A percentile compares a stretch with the other conserved stretches of the same genome.
These are phyloP conservation scores for Mangifera indica DNA, from an alignment of 345 rosid genomes.

Conservation along the genomic window DNA sequence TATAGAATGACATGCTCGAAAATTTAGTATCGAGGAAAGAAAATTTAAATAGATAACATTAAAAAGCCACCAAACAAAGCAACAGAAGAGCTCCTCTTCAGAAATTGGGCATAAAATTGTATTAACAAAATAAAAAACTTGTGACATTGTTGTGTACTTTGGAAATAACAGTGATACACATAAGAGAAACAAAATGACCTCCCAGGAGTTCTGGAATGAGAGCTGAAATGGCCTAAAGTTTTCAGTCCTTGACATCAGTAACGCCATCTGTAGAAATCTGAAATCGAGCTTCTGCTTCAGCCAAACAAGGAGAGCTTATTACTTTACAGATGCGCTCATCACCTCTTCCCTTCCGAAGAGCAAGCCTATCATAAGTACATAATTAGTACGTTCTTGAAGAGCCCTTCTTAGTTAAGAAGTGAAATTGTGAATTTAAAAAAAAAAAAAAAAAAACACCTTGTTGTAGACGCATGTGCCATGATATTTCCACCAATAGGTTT, in stretches of 20 bases:
- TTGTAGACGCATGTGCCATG: slow-evolving; percentile 99
- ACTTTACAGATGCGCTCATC: slow-evolving; percentile 97
- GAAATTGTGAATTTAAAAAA: slow-evolving; percentile 5
- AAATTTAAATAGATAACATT: background rate
- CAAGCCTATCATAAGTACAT: slow-evolving; percentile 47
- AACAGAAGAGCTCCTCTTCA: background rate
- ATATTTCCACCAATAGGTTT: slow-evolving; percentile 97
- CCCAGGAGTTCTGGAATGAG: background rate
- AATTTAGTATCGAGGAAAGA: background rate
- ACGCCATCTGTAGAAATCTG: slow-evolving; percentile 87
- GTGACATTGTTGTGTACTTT: background rate
- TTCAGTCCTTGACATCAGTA: slow-evolving; percentile 78
- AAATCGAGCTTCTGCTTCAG: slow-evolving; percentile 93
- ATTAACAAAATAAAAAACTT: background rate
- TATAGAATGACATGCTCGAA: too few relatives aligned
- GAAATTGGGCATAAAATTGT: background rate
- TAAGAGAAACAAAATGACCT: background rate
- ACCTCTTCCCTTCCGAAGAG: slow-evolving; percentile 90
- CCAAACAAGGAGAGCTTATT: slow-evolving; percentile 91
- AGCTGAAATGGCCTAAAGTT: background rate
- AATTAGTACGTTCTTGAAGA: background rate
- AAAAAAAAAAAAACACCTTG: slow-evolving; percentile 46
- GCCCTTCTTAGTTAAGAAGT: background rate
- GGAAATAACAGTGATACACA: background rate
- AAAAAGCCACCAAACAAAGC: background rate